Evolutionary conservation across 495 filamentous ascomycete genomes (phyloP), one percentile per base, ranked within the genome.

Genomic region (Talaromyces wortmannii): DNA sequence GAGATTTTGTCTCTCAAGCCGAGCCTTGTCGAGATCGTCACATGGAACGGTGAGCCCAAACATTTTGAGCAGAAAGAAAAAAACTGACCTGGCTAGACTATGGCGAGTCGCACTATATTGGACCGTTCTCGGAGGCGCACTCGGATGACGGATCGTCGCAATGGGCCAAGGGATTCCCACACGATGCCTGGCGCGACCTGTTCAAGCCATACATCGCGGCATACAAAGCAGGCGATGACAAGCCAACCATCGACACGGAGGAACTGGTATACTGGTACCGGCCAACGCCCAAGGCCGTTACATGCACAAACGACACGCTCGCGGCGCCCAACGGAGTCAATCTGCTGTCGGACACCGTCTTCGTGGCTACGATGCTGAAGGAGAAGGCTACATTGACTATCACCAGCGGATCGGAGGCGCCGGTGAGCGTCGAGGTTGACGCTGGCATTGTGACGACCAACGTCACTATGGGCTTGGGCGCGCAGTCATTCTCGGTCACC

Each of bases 111-210:
- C 78, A 82, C 47, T 74, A 77, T 46, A 72, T 73, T 45, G 70
- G 70, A 5, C 77, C 78, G 1, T 67, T 76, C 56, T 76, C 65
- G 1, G 72, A 70, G 1, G 65, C 61, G 43, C 79, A 83, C 61
- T 66, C 64, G 12, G 80, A 84, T 31, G 79, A 83, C 53, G 82
- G 81, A 1, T 76, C 75, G 45, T 78, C 75, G 13, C 78, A 83
- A 60, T 84, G 81, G 80, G 72, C 75, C 12, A 78, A 81, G 45
- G 81, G 76, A 53, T 80, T 83, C 68, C 74, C 71, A 2, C 69
- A 74, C 56, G 66, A 67, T 31, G 71, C 65, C 29, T 74, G 69
- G 71, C 55, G 71, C 2, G 64, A 69, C 15, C 62, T 74, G 1
- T 66, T 62, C 23, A 75, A 77, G 54, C 74, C 78, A 5, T 86